Percentiles rank a stretch among this genome's conserved stretches.
Conservation (phyloP, 2,329 filamentous ascomycete genomes). For the Fusarium torulosum region DNA sequence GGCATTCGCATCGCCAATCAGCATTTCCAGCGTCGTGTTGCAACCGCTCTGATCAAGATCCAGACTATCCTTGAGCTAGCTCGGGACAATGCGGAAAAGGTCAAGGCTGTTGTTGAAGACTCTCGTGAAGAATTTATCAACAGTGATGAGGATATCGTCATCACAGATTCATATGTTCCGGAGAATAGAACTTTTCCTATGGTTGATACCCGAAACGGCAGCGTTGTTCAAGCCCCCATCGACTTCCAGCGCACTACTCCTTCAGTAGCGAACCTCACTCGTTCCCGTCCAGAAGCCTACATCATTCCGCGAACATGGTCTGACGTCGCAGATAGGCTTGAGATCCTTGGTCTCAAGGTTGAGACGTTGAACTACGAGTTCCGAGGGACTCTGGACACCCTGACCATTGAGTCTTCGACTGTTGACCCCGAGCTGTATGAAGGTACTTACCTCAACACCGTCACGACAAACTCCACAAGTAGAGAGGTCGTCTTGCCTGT, state of each 20-base stretch:
- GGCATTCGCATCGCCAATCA: conserved; percentile 21
- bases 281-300: conserved; percentile 11
- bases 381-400: background rate
- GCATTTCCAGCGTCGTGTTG: conserved; percentile 27
- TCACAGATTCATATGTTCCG: background rate
- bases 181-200: conserved; percentile 18
- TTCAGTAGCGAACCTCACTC: conserved; percentile 14
- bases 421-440: conserved; percentile 19
- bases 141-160: conserved; percentile 10
- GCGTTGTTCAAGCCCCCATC: conserved; percentile 5
- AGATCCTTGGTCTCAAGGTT: conserved; percentile 4
- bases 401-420: conserved; percentile 2
- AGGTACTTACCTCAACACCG: conserved; percentile 15
- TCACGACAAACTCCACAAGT: conserved; percentile 11
- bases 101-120: conserved; percentile 12
- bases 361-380: conserved; percentile 13
- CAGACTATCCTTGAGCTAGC: conserved; percentile 22
- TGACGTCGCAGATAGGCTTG: background rate
- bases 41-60: conserved; percentile 12
- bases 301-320: conserved; percentile 19
- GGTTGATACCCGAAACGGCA: conserved; percentile 11
- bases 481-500: conserved; percentile 6
- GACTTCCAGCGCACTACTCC: conserved; percentile 23
- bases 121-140: conserved; percentile 16
- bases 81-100: background rate